phyloP scores from a whole-genome alignment of 2,329 filamentous ascomycete species.

The Talaromyces sp. region DNA sequence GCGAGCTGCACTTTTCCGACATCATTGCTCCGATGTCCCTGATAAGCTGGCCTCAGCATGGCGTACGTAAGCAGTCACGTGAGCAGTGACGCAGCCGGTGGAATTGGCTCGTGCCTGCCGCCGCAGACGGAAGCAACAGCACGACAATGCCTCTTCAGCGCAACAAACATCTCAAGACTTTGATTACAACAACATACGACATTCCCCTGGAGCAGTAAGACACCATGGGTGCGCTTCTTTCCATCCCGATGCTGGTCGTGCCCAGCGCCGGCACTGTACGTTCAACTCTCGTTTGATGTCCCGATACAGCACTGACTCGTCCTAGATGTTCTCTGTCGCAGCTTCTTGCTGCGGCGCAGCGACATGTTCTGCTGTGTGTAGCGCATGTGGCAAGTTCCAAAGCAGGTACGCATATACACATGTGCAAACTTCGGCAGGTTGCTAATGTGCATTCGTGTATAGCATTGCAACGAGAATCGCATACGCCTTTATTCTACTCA shows the following conservation, averaged over 20 bases:
- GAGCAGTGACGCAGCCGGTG: conserved; percentile 12
- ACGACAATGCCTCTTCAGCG: background rate
- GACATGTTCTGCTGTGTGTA: conserved; percentile 93
- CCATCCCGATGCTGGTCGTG: conserved; percentile 81
- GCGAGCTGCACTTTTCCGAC: background rate
- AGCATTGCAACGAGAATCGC: conserved; percentile 96
- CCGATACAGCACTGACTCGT: conserved; percentile 19
- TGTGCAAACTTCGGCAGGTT: background rate
- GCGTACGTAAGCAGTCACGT: conserved; percentile 15
- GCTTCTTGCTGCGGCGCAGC: conserved; percentile 95
- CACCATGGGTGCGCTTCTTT: conserved; percentile 85
- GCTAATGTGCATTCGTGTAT: conserved; percentile 25
- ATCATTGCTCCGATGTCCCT: conserved; percentile 14
- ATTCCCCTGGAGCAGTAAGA: background rate
- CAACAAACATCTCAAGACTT: background rate
- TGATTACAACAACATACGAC: background rate
- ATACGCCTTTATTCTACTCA: conserved; percentile 86
- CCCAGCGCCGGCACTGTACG: conserved; percentile 82
- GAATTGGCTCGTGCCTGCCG: background rate
- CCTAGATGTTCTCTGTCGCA: conserved; percentile 69
- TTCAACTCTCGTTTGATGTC: conserved; percentile 23
- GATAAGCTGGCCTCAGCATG: background rate
- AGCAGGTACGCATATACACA: conserved; percentile 65
- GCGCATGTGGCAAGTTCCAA: conserved; percentile 91
- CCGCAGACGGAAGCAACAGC: background rate